These are phyloP conservation scores for Kwoniella sp. DNA, from an alignment of 768 basidiomycete species.

Conservation along the genomic window DNA sequence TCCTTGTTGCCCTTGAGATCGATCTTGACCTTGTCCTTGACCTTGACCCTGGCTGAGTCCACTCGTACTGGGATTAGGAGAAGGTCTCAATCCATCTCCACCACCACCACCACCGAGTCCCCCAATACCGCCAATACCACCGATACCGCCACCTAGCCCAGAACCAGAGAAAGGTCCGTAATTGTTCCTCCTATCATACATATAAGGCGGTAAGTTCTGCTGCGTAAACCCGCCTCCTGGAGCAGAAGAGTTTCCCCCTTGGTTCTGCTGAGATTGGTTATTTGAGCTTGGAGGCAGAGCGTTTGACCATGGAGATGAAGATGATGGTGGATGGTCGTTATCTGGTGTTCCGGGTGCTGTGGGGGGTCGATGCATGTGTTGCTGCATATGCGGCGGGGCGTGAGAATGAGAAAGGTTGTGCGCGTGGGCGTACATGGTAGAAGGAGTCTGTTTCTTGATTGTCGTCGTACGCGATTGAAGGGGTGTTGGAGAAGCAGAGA, in stretches of 20 bases:
- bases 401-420: conserved; percentile 8
- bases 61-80: background rate
- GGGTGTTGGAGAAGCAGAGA: too few relatives aligned
- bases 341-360: conserved; percentile 32
- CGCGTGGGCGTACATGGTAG: conserved; percentile 14
- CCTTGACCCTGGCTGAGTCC: conserved; percentile 9
- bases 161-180: conserved; percentile 4
- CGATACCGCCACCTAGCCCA: background rate
- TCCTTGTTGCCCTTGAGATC: conserved; percentile 20
- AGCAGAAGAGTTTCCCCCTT: background rate
- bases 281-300: background rate
- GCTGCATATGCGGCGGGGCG: conserved; percentile 16
- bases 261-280: background rate
- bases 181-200: background rate
- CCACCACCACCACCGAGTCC: conserved; percentile 1
- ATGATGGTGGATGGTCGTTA: conserved; percentile 10
- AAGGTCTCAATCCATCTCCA: conserved; percentile 7
- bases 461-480: too few relatives aligned
- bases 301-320: conserved; percentile 2
- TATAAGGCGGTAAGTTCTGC: background rate
- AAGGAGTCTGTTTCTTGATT: too few relatives aligned
- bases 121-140: background rate
- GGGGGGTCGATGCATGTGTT: conserved; percentile 27
- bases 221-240: background rate
- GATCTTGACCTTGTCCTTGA: conserved; percentile 5